A percentile compares a stretch with the other conserved stretches of the same genome.
Evolutionary conservation across 192 early-diverging fungal genomes (phyloP).

Genomic region (Coemansia guatemalensis): DNA sequence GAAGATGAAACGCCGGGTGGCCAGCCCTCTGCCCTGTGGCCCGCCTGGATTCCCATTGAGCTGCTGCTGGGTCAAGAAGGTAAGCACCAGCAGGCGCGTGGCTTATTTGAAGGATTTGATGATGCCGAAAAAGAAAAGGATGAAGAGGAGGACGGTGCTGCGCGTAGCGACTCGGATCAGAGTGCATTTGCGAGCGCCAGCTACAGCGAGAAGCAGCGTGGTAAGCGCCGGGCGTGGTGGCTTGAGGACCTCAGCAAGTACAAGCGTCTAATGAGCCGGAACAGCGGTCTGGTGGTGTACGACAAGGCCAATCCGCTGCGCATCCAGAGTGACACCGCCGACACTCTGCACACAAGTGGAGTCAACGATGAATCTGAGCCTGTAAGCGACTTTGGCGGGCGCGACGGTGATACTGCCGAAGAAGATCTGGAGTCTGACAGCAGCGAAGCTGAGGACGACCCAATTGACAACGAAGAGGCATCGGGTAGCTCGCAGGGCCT

Average conservation of each 20-base stretch:
- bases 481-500: conserved; percentile 33
- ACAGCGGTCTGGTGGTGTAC: conserved; percentile 50
- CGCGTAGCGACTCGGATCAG: conserved; percentile 2
- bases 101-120: conserved; percentile 46
- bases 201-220: background rate
- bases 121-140: conserved; percentile 7
- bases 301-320: conserved; percentile 56
- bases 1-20: conserved; percentile 4
- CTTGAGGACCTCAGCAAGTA: conserved; percentile 49
- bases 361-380: background rate
- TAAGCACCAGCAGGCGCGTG: conserved; percentile 25
- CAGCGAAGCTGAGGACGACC: conserved; percentile 6
- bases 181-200: background rate
- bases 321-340: conserved; percentile 43
- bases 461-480: conserved; percentile 25
- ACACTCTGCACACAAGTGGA: conserved; percentile 3
- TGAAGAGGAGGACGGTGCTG: background rate
- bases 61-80: conserved; percentile 45
- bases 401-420: background rate
- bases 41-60: conserved; percentile 58
- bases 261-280: conserved; percentile 53
- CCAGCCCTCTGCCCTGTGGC: conserved; percentile 48
- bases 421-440: background rate
- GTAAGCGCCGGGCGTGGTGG: conserved; percentile 42
- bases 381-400: background rate